Evolutionary conservation across 208 protist genomes (phyloP), one percentile per base, ranked within the genome.

Genomic region (Novymonas esmeraldas): DNA sequence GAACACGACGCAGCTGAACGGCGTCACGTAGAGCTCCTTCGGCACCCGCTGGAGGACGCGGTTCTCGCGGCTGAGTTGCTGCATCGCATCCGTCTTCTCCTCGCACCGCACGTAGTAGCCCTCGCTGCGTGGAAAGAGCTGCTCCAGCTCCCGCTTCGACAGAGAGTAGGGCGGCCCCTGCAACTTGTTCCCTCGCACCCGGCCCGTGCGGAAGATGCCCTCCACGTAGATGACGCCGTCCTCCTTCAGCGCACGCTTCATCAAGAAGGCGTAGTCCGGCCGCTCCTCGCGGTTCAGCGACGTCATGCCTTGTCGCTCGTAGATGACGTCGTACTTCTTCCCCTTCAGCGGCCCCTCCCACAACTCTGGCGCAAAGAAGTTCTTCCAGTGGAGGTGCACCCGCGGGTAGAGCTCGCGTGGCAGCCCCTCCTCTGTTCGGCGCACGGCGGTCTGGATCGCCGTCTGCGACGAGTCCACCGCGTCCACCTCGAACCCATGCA

Each of bases 201-300:
- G 74, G 0, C 89, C 92, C 0, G 92, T 96, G 55, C 89, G 84
- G 66, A 90, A 96, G 46, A 88, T 89, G 28, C 92, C 92, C 73
- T 96, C 92, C 16, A 95, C 84, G 70, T 96, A 96, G 14, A 95
- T 79, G 18, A 96, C 51, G 2, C 92, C 92, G 41, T 96, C 89
- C 1, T 94, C 82, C 65, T 87, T 87, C 24, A 96, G 60, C 22
- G 85, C 92, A n/a, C 77, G 84, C 64, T 88, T 89, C 59, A 96
- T 67, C 44, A 96, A 65, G 63, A 83, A 84, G 10, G 75, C 88
- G 73, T 96, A 96, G 72, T 96, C 87, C n/a, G 71, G 63, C 13
- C 92, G 86, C 70, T 93, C 79, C 7, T 92, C 84, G 18, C 75
- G 78, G 46, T 92, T 87, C 11, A 96, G 64, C 13, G 92, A 92